Evolutionary conservation across 768 basidiomycete genomes (phyloP).

Genomic region (Candolleomyces aberdarensis): DNA sequence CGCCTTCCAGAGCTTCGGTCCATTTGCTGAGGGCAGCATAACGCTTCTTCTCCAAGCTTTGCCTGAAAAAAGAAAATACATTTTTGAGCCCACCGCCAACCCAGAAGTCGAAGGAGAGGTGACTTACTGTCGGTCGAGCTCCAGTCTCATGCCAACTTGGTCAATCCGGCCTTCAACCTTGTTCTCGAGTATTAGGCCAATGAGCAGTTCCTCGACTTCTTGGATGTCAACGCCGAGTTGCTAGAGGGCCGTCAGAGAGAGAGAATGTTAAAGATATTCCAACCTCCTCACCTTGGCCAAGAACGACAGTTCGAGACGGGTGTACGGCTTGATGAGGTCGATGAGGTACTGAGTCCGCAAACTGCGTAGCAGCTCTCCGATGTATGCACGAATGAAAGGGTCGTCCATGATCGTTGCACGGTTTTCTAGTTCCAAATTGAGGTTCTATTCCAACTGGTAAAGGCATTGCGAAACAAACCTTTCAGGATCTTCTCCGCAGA

Average conservation of each 20-base stretch:
- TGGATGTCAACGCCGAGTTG: conserved; percentile 92
- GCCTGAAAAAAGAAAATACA: no score
- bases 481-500: conserved; percentile 94
- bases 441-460: background rate
- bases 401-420: conserved; percentile 96
- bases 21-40: conserved; percentile 80
- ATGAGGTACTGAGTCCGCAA: conserved; percentile 95
- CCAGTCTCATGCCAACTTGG: conserved; percentile 90
- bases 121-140: conserved; percentile 85
- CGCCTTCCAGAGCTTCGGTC: conserved; percentile 75
- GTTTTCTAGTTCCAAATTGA: conserved; percentile 58
- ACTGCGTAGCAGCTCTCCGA: conserved; percentile 92
- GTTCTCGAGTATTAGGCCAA: conserved; percentile 93
- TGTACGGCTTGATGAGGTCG: conserved; percentile 97
- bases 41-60: conserved; percentile 84
- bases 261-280: background rate
- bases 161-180: conserved; percentile 96
- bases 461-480: conserved; percentile 43
- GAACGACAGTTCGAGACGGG: conserved; percentile 88
- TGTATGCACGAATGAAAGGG: conserved; percentile 90
- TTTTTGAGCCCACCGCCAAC: no score
- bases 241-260: conserved; percentile 34
- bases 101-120: no score
- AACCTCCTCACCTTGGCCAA: conserved; percentile 70
- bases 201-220: conserved; percentile 92